Evolutionary conservation across 75 land plant species (phyloP), one percentile per base, ranked within the genome.

Genomic region (Pseudotsuga menziesii): DNA sequence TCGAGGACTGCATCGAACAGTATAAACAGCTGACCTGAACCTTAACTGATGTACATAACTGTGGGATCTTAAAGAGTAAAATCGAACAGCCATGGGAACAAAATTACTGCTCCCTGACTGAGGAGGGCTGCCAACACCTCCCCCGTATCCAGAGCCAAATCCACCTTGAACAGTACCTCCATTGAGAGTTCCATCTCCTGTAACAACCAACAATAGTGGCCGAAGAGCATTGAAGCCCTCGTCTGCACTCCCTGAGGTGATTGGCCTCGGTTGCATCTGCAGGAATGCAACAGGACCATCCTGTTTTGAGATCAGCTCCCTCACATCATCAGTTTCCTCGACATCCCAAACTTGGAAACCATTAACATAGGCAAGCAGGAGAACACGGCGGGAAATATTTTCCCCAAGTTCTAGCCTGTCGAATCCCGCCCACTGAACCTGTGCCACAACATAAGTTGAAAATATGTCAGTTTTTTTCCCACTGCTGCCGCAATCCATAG

Each of bases 1-100:
- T 14, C 88, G 88, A 26, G 88, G 80, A 80, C 99, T 97, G 89
- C 99, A 94, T 32, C 99, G 92, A 63, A 97, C 87, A 67, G 89
- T 79, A 81, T 85, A 89, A 20, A 97, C 92, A 69, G 91, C 88
- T 55, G 95, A 89, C 5, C 97, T 87, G 72, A 97, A 94, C 63
- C 94, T 80, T 39, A 94, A 75, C 35, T 85, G 84, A 84, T 94
- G 92, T 61, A 90, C 95, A 84, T 94, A 94, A 44, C 76, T 74
- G 75, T 97, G 87, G 69, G 79, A 88, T 29, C 60, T 83, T 14
- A 97, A 69, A 15, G 99, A 97, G 70, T 91, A 97, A 77, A 97
- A 94, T 27, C 88, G 85, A 78, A 88, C 91, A 76, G 82, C 81
- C 16, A 93, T 95, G 61, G 96, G 96, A 56, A 87, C 79, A 23